A percentile compares a stretch with the other conserved stretches of the same genome.
phyloP scores from a whole-genome alignment of 306 rosid genomes.

The Oemleria cerasiformis region DNA sequence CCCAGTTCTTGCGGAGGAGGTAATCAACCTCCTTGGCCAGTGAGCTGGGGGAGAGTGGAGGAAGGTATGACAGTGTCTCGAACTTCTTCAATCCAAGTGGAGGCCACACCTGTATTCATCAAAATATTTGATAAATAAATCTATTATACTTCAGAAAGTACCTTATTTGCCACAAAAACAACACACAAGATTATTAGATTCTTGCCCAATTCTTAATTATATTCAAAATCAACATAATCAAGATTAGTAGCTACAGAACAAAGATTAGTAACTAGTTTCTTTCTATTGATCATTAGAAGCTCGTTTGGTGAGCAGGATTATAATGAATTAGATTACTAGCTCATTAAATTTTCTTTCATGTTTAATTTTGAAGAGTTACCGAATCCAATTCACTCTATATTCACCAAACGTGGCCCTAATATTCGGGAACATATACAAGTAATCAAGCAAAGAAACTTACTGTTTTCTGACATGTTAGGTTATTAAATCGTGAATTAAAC shows the following conservation, averaged over 20 bases:
- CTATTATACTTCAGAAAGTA: background rate
- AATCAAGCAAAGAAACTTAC: background rate
- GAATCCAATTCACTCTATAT: background rate
- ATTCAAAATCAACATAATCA: too few relatives aligned
- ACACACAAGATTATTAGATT: background rate
- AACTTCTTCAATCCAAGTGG: conserved; percentile 51
- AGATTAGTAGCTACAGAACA: too few relatives aligned
- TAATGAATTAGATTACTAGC: too few relatives aligned
- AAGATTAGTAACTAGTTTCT: too few relatives aligned
- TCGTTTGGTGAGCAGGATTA: too few relatives aligned
- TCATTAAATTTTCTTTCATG: too few relatives aligned
- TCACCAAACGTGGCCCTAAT: background rate
- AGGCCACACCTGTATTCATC: conserved; percentile 66
- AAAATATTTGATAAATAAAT: background rate
- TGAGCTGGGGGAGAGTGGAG: background rate
- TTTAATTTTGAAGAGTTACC: too few relatives aligned
- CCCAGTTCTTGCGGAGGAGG: conserved; percentile 50
- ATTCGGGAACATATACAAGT: background rate
- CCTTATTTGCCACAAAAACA: background rate
- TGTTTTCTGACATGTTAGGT: background rate
- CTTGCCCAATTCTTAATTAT: background rate
- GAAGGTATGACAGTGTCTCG: conserved; percentile 86
- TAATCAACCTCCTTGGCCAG: conserved; percentile 53
- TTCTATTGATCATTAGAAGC: too few relatives aligned
- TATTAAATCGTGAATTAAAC: background rate